A percentile compares a stretch with the other conserved stretches of the same genome.
Evolutionary conservation across 1,284 basidiomycete species (phyloP).

Genomic region (Ustilago loliicola): DNA sequence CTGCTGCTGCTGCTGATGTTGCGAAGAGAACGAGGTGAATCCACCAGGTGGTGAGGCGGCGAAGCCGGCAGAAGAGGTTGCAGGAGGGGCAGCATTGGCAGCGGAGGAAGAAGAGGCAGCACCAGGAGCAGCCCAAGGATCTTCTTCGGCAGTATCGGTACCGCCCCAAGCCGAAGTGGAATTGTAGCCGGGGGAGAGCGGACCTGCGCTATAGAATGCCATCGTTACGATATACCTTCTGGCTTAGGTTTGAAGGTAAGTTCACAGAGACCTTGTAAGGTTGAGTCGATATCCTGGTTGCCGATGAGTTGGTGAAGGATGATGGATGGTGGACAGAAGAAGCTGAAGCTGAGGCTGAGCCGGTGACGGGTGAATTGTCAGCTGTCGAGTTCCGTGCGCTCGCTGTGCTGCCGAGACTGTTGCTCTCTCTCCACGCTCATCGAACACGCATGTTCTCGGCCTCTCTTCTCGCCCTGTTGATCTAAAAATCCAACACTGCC

Average conservation of each 20-base stretch:
- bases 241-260: no score
- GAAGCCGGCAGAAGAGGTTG: conserved; percentile 19
- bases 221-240: conserved; percentile 13
- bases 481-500: conserved; percentile 19
- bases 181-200: conserved; percentile 50
- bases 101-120: conserved; percentile 29
- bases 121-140: conserved; percentile 53
- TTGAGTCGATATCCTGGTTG: neutral
- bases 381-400: neutral
- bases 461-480: conserved; percentile 9
- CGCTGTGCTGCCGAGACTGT: neutral
- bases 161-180: conserved; percentile 54
- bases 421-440: neutral
- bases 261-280: neutral
- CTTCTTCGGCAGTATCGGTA: conserved; percentile 48
- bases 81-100: conserved; percentile 9
- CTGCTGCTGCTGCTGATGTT: conserved; percentile 35
- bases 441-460: neutral
- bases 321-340: neutral
- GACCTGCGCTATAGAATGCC: conserved; percentile 54
- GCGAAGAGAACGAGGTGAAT: conserved; percentile 36
- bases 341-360: neutral
- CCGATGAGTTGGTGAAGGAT: neutral
- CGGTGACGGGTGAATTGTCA: neutral
- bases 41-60: conserved; percentile 30